phyloP scores from a whole-genome alignment of 2,329 filamentous ascomycete species.

The Microdochium paspali region DNA sequence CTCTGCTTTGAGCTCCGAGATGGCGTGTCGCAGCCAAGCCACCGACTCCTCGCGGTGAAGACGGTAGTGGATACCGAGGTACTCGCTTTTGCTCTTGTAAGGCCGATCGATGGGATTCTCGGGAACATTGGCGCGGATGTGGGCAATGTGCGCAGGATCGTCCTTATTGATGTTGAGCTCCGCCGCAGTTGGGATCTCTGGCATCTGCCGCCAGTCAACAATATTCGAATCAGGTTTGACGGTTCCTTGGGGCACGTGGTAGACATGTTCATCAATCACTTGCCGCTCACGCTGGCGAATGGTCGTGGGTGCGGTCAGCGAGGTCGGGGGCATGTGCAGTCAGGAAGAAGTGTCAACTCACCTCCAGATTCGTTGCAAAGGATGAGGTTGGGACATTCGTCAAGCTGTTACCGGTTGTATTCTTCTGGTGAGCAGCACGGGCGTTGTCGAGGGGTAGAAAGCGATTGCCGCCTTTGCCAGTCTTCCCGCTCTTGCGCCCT shows the following conservation, averaged over 20 bases:
- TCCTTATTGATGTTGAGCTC: constrained; percentile 37
- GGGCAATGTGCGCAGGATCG: constrained; percentile 6
- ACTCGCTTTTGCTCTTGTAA: constrained; percentile 53
- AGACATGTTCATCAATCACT: constrained; percentile 9
- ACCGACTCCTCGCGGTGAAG: constrained; percentile 68
- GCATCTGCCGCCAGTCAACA: constrained; percentile 24
- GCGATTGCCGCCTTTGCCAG: not conserved
- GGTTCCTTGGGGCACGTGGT: constrained; percentile 3
- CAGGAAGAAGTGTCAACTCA: not conserved
- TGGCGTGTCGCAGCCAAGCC: constrained; percentile 57
- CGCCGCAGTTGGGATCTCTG: constrained; percentile 43
- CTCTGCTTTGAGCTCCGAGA: constrained; percentile 42
- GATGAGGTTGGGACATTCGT: not conserved
- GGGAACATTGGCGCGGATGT: constrained; percentile 27
- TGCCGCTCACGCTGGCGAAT: constrained; percentile 4
- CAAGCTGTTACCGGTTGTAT: not conserved
- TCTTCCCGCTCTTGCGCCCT: not conserved
- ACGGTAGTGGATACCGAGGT: constrained; percentile 65
- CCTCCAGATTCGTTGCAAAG: not conserved
- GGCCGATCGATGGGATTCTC: constrained; percentile 45
- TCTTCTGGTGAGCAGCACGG: not conserved
- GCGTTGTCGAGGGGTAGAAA: not conserved
- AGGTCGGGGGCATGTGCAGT: not conserved
- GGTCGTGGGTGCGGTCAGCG: too few species aligned
- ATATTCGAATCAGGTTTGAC: too few species aligned